Conservation (phyloP, 306 rosid genomes). For the Lotus japonicus region DNA sequence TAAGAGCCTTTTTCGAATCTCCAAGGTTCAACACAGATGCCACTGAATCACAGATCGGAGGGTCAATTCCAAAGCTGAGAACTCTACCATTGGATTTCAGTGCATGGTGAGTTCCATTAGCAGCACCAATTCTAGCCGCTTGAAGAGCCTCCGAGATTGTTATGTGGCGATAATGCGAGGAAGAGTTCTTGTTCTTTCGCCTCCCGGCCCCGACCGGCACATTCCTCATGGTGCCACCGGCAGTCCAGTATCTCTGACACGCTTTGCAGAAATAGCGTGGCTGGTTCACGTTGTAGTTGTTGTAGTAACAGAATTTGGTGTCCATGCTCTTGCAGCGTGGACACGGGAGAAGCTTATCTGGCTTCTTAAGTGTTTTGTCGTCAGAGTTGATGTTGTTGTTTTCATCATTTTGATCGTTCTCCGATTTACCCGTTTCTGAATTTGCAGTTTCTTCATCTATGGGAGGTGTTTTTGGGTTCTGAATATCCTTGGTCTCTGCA, state of each 20-base stretch:
- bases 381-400: constrained; percentile 13
- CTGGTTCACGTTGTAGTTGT: constrained; percentile 82
- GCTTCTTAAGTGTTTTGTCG: constrained; percentile 68
- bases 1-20: constrained; percentile 27
- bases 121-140: constrained; percentile 40
- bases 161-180: constrained; percentile 50
- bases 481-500: constrained; percentile 34
- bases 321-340: constrained; percentile 92
- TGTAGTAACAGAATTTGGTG: constrained; percentile 90
- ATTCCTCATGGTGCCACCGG: constrained; percentile 83
- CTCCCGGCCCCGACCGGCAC: constrained; percentile 94
- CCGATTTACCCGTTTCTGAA: no score
- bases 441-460: constrained; percentile 42
- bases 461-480: constrained; percentile 45
- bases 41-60: constrained; percentile 47
- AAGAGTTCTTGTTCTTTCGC: constrained; percentile 65
- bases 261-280: constrained; percentile 95
- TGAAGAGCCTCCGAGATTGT: constrained; percentile 69
- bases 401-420: constrained; percentile 33
- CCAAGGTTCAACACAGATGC: constrained; percentile 34
- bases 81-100: constrained; percentile 52
- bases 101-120: constrained; percentile 35
- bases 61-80: constrained; percentile 59
- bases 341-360: constrained; percentile 76
- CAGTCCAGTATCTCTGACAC: constrained; percentile 96